Evolutionary conservation across 2,329 filamentous ascomycete genomes (phyloP).

Genomic region (Aspergillus transmontanensis): DNA sequence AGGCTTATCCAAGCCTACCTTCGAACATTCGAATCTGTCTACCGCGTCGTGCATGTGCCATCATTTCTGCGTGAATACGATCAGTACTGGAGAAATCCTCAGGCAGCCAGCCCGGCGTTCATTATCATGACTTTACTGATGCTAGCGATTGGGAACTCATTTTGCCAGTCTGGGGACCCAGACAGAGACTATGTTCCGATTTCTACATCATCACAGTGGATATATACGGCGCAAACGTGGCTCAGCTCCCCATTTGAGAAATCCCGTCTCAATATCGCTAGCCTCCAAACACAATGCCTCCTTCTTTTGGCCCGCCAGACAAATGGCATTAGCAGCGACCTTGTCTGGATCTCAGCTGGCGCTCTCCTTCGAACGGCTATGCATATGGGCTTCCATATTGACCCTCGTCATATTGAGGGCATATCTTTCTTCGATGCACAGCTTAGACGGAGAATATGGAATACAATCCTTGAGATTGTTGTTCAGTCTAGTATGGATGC

Average conservation of each 20-base stretch:
- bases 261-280: constrained; percentile 24
- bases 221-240: constrained; percentile 12
- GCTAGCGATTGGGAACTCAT: not conserved
- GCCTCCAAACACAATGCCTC: constrained; percentile 36
- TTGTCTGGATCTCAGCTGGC: constrained; percentile 38
- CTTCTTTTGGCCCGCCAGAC: constrained; percentile 36
- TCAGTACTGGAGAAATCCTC: not conserved
- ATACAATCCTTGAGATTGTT: constrained; percentile 31
- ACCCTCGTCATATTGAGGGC: constrained; percentile 23
- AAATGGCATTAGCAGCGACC: constrained; percentile 34
- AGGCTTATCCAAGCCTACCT: not conserved
- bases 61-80: not conserved
- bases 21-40: not conserved
- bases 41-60: not conserved
- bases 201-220: constrained; percentile 5
- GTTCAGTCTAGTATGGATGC: constrained; percentile 29
- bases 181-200: not conserved
- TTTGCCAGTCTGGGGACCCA: not conserved
- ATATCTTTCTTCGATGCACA: constrained; percentile 25
- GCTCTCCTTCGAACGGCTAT: constrained; percentile 33
- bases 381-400: constrained; percentile 36
- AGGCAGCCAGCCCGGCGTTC: not conserved
- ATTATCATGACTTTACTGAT: not conserved
- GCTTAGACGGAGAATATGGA: constrained; percentile 32
- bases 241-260: constrained; percentile 28